Percentiles rank a stretch among this genome's conserved stretches.
Conservation (phyloP, 2,329 filamentous ascomycete species). For the Didymella segeticola region DNA sequence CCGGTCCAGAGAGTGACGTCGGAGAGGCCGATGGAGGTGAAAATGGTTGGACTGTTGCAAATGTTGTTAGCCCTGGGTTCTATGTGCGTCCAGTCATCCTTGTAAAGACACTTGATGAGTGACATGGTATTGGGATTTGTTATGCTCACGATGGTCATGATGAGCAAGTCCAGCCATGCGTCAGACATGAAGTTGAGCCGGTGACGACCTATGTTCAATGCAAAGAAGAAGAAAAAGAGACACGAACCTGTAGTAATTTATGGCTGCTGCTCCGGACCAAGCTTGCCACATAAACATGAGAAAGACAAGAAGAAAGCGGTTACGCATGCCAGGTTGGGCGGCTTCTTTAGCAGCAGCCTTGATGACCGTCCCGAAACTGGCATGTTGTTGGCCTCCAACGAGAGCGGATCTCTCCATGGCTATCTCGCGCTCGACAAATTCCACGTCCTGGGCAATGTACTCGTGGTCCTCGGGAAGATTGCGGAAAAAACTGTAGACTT, state of each 20-base stretch:
- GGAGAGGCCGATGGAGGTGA: conserved; percentile 68
- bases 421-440: conserved; percentile 72
- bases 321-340: conserved; percentile 50
- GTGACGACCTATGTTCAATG: no score
- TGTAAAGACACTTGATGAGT: no score
- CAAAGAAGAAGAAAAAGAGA: no score
- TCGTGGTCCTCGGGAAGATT: conserved; percentile 63
- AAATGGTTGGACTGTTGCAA: conserved; percentile 74
- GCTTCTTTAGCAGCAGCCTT: conserved; percentile 42
- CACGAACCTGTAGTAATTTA: conserved; percentile 81
- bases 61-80: no score
- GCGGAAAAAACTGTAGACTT: conserved; percentile 67
- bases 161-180: no score
- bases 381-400: conserved; percentile 32
- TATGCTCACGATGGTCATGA: no score
- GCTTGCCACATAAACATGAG: conserved; percentile 78
- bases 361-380: conserved; percentile 37
- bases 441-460: conserved; percentile 79
- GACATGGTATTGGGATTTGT: no score
- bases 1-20: conserved; percentile 60
- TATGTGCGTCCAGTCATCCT: no score
- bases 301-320: conserved; percentile 75
- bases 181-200: no score
- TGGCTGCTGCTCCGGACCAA: conserved; percentile 48
- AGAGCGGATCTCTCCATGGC: conserved; percentile 43